Percentiles rank a stretch among this genome's conserved stretches.
These are phyloP conservation scores for Neonectria neomacrospora DNA, from an alignment of 2,329 filamentous ascomycete genomes.

Conservation along the genomic window DNA sequence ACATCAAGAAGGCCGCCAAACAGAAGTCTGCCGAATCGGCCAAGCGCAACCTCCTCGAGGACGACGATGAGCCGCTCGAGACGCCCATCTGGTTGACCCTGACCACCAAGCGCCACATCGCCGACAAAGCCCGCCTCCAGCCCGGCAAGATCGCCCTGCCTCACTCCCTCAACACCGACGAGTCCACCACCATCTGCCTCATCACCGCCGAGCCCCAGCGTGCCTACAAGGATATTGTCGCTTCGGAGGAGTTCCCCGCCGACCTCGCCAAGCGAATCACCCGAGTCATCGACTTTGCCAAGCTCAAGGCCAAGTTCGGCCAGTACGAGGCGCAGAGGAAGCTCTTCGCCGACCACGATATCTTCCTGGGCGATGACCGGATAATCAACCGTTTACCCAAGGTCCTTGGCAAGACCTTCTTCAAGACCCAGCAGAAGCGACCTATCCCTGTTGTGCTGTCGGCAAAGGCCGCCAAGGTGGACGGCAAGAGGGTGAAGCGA, in stretches of 20 bases:
- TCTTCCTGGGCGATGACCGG: slow-evolving; percentile 93
- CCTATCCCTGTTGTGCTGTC: slow-evolving; percentile 84
- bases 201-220: slow-evolving; percentile 86
- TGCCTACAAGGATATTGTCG: slow-evolving; percentile 89
- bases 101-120: slow-evolving; percentile 73
- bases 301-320: slow-evolving; percentile 85
- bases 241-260: slow-evolving; percentile 75
- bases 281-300: slow-evolving; percentile 82
- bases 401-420: slow-evolving; percentile 91
- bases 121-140: slow-evolving; percentile 82
- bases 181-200: slow-evolving; percentile 79
- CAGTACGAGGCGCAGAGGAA: slow-evolving; percentile 89
- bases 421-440: slow-evolving; percentile 83
- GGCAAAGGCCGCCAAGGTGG: slow-evolving; percentile 69
- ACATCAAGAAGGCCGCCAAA: slow-evolving; percentile 68
- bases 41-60: slow-evolving; percentile 68
- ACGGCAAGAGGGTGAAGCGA: slow-evolving; percentile 67
- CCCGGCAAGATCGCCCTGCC: slow-evolving; percentile 84
- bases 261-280: slow-evolving; percentile 75
- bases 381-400: slow-evolving; percentile 80
- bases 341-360: slow-evolving; percentile 85
- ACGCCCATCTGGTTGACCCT: slow-evolving; percentile 71
- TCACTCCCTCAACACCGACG: slow-evolving; percentile 75
- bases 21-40: slow-evolving; percentile 56
- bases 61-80: slow-evolving; percentile 56